These are phyloP conservation scores for Buddleja alternifolia DNA, from an alignment of 257 asterid species.

Conservation along the genomic window DNA sequence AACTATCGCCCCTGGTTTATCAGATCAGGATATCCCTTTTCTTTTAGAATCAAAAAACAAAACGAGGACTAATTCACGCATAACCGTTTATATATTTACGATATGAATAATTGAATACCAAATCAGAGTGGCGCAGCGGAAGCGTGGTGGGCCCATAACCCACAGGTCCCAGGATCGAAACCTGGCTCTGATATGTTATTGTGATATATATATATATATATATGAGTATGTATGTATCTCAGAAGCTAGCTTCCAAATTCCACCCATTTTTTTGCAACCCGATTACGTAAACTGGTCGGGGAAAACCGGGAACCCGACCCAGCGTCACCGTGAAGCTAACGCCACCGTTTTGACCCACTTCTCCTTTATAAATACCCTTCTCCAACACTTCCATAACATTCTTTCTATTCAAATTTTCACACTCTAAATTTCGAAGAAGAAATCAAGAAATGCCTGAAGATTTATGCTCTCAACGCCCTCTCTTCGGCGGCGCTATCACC, in stretches of 20 bases:
- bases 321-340: slow-evolving; percentile 42
- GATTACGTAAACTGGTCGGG: neutral
- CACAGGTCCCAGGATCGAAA: slow-evolving; percentile 99
- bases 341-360: neutral
- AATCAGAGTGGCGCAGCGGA: slow-evolving; percentile 99
- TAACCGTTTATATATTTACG: no score
- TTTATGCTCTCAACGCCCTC: slow-evolving; percentile 44
- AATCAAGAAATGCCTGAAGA: slow-evolving; percentile 54
- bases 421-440: neutral
- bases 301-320: neutral
- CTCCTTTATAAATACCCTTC: neutral
- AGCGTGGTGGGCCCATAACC: slow-evolving; percentile 99
- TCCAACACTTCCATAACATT: neutral
- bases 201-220: no score
- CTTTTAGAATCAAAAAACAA: no score
- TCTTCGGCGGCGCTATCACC: slow-evolving; percentile 80
- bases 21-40: no score
- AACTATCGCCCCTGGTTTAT: no score
- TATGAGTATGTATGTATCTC: neutral
- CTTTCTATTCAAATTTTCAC: neutral
- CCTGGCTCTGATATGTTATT: slow-evolving; percentile 99
- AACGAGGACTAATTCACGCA: no score
- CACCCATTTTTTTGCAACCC: neutral
- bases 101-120: no score
- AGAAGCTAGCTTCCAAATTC: neutral